phyloP scores from a whole-genome alignment of 768 basidiomycete genomes.

The Vararia minispora region DNA sequence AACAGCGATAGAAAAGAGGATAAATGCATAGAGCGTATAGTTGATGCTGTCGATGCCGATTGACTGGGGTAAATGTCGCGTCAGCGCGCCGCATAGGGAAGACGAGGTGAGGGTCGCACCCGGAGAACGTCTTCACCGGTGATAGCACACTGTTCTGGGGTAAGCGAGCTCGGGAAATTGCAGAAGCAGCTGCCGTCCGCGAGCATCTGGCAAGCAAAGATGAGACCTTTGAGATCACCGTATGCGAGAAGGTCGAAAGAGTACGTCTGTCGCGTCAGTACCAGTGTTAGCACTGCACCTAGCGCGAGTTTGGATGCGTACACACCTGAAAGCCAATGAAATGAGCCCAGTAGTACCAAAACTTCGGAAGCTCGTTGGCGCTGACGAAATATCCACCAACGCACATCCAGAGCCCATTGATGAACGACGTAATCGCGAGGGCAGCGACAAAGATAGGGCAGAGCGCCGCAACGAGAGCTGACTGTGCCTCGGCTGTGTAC shows the following conservation, averaged over 20 bases:
- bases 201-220: slow-evolving; percentile 29
- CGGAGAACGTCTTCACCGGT: slow-evolving; percentile 37
- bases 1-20: slow-evolving; percentile 33
- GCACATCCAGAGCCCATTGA: slow-evolving; percentile 48
- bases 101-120: slow-evolving; percentile 1
- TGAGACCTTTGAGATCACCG: slow-evolving; percentile 38
- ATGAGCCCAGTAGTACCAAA: slow-evolving; percentile 49
- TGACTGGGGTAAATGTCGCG: slow-evolving; percentile 15
- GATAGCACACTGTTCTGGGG: slow-evolving; percentile 32
- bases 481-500: slow-evolving; percentile 41
- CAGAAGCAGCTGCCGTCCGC: slow-evolving; percentile 31
- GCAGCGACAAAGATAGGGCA: slow-evolving; percentile 52
- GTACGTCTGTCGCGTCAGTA: slow-evolving; percentile 7
- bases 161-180: slow-evolving; percentile 36
- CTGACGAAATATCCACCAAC: slow-evolving; percentile 31
- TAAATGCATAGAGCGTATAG: slow-evolving; percentile 34
- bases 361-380: slow-evolving; percentile 39
- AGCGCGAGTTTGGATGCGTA: slow-evolving; percentile 26
- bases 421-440: slow-evolving; percentile 40
- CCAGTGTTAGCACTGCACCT: slow-evolving; percentile 20
- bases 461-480: slow-evolving; percentile 35
- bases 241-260: slow-evolving; percentile 20
- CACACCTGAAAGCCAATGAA: slow-evolving; percentile 44
- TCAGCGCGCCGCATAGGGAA: background rate
- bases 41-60: slow-evolving; percentile 34